Conservation (phyloP, 1,284 basidiomycete genomes). For the Moniliophthora roreri region DNA sequence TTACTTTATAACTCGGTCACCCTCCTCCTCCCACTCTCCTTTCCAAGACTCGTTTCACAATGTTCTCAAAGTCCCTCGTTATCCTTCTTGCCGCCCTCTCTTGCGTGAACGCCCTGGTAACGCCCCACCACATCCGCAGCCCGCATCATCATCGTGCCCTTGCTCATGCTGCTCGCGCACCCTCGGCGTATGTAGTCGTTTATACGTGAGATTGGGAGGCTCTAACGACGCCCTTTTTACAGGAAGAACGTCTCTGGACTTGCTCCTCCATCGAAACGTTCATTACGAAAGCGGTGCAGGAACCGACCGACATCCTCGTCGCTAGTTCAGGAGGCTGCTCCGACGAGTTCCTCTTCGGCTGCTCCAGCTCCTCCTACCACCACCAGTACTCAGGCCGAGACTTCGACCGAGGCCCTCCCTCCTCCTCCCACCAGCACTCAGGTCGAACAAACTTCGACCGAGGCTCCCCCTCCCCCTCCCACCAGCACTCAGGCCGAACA, state of each 20-base stretch:
- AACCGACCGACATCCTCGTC: constrained; percentile 30
- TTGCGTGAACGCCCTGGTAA: constrained; percentile 40
- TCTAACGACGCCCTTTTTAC: background rate
- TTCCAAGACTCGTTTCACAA: constrained; percentile 28
- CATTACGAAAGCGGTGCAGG: constrained; percentile 43
- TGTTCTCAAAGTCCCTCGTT: constrained; percentile 49
- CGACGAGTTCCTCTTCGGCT: constrained; percentile 23
- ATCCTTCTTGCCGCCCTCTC: constrained; percentile 45
- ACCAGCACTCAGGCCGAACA: constrained; percentile 18
- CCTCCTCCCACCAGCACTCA: constrained; percentile 6
- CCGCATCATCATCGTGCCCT: constrained; percentile 35
- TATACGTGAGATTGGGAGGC: constrained; percentile 2
- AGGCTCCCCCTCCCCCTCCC: constrained; percentile 16
- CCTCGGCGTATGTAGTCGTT: constrained; percentile 24
- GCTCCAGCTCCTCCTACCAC: constrained; percentile 8
- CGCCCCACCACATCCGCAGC: constrained; percentile 41
- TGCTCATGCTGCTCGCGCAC: constrained; percentile 34
- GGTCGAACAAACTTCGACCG: background rate
- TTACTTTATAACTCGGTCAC: background rate
- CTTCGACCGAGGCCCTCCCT: constrained; percentile 15
- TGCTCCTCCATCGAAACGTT: constrained; percentile 26
- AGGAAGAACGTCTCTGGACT: constrained; percentile 3
- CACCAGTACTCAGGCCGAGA: constrained; percentile 15
- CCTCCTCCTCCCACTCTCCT: constrained; percentile 12
- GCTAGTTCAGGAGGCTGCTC: constrained; percentile 19